Evolutionary conservation across 73 alveolate species (phyloP), one percentile per base, ranked within the genome.

Genomic region (Symbiodinium pilosum): DNA sequence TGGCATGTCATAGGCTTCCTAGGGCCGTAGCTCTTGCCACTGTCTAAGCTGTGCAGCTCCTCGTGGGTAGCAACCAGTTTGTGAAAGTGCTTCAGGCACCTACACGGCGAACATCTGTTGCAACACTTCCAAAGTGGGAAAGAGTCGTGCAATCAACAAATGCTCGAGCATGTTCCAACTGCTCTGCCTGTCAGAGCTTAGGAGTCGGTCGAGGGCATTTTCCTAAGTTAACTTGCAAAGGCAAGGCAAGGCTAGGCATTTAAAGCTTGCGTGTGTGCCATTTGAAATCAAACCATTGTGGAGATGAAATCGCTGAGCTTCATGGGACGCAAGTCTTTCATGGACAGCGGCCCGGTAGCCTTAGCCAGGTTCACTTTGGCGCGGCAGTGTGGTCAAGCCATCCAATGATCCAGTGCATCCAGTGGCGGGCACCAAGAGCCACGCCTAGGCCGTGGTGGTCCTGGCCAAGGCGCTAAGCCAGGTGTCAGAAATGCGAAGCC

Each of bases 381-480:
- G 21, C 6, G 14, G n/a, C n/a, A n/a, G n/a, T n/a, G n/a, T n/a
- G n/a, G n/a, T n/a, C n/a, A n/a, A n/a, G n/a, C n/a, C n/a, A n/a
- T n/a, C n/a, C n/a, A n/a, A n/a, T n/a, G n/a, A n/a, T n/a, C n/a
- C n/a, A n/a, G 59, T 47, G 59, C 59, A 47, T 6, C 59, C 14
- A 47, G 32, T 34, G 81, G 81, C 81, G 24, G 81, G 81, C 64
- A 51, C 96, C 96, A 9, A 91, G 43, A 51, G 87, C 96, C 81
- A 91, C 38, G 52, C 96, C 96, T 38, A 91, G 77, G 52, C 43
- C 30, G 51, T 56, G 77, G 87, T 91, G 96, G 75, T 91, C 96
- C 96, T 91, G 51, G 32, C 64, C 34, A 39, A 0, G 38, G 4
- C 59, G 14, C 59, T 9, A 6, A 47, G 59, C 59, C 6, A 47